Percentiles rank a stretch among this genome's conserved stretches.
Evolutionary conservation across 2,329 filamentous ascomycete species (phyloP).

Genomic region (Cordyceps pruinosa): DNA sequence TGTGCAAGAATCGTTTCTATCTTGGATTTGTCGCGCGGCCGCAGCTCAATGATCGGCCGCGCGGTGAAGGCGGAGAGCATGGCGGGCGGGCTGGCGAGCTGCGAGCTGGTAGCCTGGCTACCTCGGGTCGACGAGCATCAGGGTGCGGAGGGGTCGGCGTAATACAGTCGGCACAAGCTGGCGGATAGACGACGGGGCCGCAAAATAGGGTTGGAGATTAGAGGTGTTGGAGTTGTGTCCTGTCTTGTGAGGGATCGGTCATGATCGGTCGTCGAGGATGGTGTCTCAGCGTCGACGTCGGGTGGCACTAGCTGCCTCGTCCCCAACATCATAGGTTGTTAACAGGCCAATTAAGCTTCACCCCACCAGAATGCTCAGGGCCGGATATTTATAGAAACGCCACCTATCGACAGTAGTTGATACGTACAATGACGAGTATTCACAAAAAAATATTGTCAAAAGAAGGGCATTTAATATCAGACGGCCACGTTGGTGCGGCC

Average conservation of each 20-base stretch:
- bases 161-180: neutral
- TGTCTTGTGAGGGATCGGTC: neutral
- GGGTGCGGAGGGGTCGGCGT: slow-evolving; percentile 10
- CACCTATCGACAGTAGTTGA: no score
- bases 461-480: no score
- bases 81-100: slow-evolving; percentile 36
- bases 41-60: slow-evolving; percentile 94
- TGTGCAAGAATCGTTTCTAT: slow-evolving; percentile 94
- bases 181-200: neutral
- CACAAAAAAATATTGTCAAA: no score
- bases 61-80: slow-evolving; percentile 98
- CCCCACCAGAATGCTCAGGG: no score
- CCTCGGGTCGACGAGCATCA: slow-evolving; percentile 25
- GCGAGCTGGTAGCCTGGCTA: slow-evolving; percentile 26
- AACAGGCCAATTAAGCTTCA: no score
- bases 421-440: no score
- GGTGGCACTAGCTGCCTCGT: slow-evolving; percentile 4
- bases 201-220: neutral
- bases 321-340: neutral
- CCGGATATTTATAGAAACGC: no score
- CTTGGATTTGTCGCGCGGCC: slow-evolving; percentile 88
- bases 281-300: slow-evolving; percentile 7
- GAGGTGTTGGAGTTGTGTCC: neutral
- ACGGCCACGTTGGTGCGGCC: no score
- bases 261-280: neutral